Base-by-base conservation (phyloP, 1,139 yeast species). In the Candida sanyaensis region DNA sequence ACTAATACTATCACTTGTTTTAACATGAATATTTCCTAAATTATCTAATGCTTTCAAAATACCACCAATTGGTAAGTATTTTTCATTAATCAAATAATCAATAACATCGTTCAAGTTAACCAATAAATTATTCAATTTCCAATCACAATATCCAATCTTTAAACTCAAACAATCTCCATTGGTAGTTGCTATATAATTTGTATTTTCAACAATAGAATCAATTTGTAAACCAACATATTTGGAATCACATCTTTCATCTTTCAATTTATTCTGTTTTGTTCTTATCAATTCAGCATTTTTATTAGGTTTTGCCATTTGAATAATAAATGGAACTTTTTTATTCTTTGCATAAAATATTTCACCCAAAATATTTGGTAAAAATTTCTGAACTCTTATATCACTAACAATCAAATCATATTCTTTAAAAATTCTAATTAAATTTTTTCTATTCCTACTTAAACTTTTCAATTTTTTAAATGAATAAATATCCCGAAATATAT, bases 401-500 rank as follows among this genome's bases (percentile, higher is more conserved):
- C 86, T 81, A 12, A 86, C 73, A 2, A 86, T 72, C n/a, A 83
- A 54, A 58, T 86, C 93, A 59, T 76, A 82, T 42, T 85, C 88
- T 51, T 78, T 78, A 58, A 69, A 82, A 2, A 84, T 54, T 44
- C 73, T 75, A 2, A 50, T 41, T 45, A 69, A 68, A 34, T 77
- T 55, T n/a, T 71, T 66, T 50, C 73, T 77, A 44, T 77, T 78
- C 40, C 67, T 68, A 24, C 77, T 69, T 30, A 80, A 61, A 37
- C 71, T 65, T 58, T 75, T 80, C 48, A 86, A 59, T 56, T 80
- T 84, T 55, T 81, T 81, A 41, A 84, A 66, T 8, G 88, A 77
- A 33, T 79, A 69, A 17, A 86, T 77, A 41, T 81, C 81, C 48
- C 78, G 76, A 61, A 86, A 84, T 6, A 67, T 63, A 49, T 84